Base-by-base conservation (phyloP, 208 protist genomes). In the Acanthamoeba sp. region DNA sequence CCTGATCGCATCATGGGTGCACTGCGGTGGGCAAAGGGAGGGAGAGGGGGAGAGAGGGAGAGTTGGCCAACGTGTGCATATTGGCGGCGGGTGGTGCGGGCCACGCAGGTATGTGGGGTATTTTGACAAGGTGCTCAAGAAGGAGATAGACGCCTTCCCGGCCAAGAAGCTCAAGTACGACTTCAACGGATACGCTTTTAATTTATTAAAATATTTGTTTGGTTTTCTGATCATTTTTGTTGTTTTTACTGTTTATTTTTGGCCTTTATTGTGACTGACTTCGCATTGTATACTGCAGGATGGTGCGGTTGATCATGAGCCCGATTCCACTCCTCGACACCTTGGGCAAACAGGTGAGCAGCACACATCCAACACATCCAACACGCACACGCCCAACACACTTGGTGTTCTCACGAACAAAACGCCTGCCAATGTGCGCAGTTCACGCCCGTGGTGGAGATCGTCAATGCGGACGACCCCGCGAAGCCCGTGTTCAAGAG, bases 111-210 rank as follows among this genome's bases (percentile, higher is more conserved):
- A 84, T 52, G 73, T 84, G 42, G 73, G 73, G 0, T 84, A 84
- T 52, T 84, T 36, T 24, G 38, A 84, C 40, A 84, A 42, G 73
- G 73, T 84, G 14, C 73, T 84, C 29, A 20, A 52, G 40, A 84
- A 84, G 73, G 73, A 84, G 40, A 84, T 84, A 10, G 73, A 84
- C 20, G 40, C 38, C 73, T 84, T 84, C 73, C 73, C 73, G 38
- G 73, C 73, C 34, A 84, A 84, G 73, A 84, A 84, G 42, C 73
- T 84, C 2, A 84, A 84, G 73, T 76, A 76, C 66, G 66, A 20
- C 55, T 20, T 62, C 22, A n/a, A n/a, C n/a, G n/a, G n/a, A n/a
- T n/a, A n/a, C n/a, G n/a, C n/a, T n/a, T 62, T 12, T 62, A 62
- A 62, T 62, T 12, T 62, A 22, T 62, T 62, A 55, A 55, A 55